These are phyloP conservation scores for Umbelopsis sp. DNA, from an alignment of 192 early-diverging fungal species.

Conservation along the genomic window DNA sequence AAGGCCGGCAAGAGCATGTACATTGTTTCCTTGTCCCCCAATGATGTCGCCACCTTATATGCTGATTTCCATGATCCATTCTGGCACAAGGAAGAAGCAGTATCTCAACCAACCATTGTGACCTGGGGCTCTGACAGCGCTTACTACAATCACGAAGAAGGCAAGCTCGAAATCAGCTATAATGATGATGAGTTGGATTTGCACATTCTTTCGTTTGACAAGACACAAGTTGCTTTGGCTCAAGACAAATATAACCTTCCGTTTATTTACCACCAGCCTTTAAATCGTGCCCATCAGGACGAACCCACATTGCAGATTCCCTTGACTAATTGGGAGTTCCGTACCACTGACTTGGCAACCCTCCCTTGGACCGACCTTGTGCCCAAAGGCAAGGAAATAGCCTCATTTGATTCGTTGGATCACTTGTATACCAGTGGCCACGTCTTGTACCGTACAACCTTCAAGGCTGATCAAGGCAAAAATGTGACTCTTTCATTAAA, in stretches of 20 bases:
- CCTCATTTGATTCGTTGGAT: constrained; percentile 60
- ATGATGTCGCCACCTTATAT: constrained; percentile 44
- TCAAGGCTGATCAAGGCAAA: constrained; percentile 36
- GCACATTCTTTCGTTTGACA: constrained; percentile 37
- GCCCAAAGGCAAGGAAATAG: constrained; percentile 32
- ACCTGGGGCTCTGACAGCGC: constrained; percentile 56
- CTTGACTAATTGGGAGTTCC: constrained; percentile 34
- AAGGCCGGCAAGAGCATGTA: constrained; percentile 25
- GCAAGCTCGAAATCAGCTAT: constrained; percentile 28
- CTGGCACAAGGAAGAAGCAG: constrained; percentile 29
- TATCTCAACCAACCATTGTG: constrained; percentile 37
- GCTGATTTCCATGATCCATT: constrained; percentile 50
- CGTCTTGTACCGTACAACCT: constrained; percentile 58
- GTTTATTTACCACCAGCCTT: constrained; percentile 8
- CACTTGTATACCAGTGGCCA: constrained; percentile 65
- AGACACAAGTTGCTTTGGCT: not conserved
- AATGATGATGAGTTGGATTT: constrained; percentile 30
- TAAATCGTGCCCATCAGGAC: not conserved
- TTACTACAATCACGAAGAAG: constrained; percentile 29
- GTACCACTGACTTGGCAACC: constrained; percentile 40
- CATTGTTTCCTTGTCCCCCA: constrained; percentile 28
- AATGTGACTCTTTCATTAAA: constrained; percentile 62
- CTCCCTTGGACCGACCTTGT: constrained; percentile 44
- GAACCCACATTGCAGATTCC: not conserved
- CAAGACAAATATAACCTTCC: constrained; percentile 18